Evolutionary conservation across 208 protist genomes (phyloP), one percentile per base, ranked within the genome.

Genomic region (Trypanosomatidae sp.): DNA sequence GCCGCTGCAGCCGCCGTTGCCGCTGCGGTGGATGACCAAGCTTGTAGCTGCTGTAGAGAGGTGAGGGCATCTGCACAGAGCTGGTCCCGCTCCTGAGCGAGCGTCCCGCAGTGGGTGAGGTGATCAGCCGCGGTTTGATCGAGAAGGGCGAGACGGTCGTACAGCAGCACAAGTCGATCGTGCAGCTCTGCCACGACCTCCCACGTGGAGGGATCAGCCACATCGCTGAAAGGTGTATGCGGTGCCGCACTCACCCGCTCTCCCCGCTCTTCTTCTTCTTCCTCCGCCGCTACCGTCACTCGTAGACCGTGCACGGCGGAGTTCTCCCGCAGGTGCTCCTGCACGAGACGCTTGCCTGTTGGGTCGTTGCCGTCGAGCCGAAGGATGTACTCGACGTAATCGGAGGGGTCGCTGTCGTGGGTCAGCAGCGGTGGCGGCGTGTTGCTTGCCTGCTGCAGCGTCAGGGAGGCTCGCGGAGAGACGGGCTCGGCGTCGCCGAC

Each of bases 151-250:
- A 71, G 25, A 28, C 73, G 49, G 19, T 76, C 73, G 8, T 74
- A 74, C 1, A 84, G 59, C 9, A 77, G 50, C 8, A 77, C 78
- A 4, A 90, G 67, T 3, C 81, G 52, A 62, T 85, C 71, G 72
- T 87, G 79, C 50, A 83, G 71, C 67, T 86, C 82, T 12, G 78
- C 76, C 33, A 90, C 76, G 10, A 90, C 76, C 50, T 90, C 85
- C 85, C 81, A 86, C 4, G 81, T 87, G 15, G 76, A 79, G 2
- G 82, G 74, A 49, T 72, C 47, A 9, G 66, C n/a, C n/a, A n/a
- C 41, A 7, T 25, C 25, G 36, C 30, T 19, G n/a, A 56, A 12
- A 43, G n/a, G n/a, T n/a, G n/a, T 44, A 19, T 44, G 25, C 39
- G 39, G 7, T 15, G 53, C n/a, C 15, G 10, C 3, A n/a, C 19